phyloP scores from a whole-genome alignment of 768 basidiomycete genomes.

The Dioszegia aurantiaca region DNA sequence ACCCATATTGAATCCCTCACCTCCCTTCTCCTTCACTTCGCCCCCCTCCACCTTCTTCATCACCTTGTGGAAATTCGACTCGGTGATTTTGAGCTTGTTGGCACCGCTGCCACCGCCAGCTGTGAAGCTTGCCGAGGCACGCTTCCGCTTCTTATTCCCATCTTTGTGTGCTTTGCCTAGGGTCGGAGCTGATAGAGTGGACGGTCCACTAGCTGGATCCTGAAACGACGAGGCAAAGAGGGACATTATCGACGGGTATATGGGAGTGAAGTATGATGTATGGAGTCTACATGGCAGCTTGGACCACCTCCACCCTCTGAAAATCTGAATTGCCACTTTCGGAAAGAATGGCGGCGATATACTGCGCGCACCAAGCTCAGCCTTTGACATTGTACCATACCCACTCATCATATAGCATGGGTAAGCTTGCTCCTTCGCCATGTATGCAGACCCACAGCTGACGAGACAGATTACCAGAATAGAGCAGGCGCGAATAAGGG shows the following conservation, averaged over 20 bases:
- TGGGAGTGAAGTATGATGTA: background rate
- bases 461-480: slow-evolving; percentile 32
- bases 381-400: background rate
- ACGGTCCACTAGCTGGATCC: slow-evolving; percentile 16
- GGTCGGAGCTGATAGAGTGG: background rate
- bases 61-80: slow-evolving; percentile 47
- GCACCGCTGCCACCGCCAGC: slow-evolving; percentile 29
- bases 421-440: slow-evolving; percentile 17
- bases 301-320: slow-evolving; percentile 10
- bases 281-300: background rate
- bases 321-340: slow-evolving; percentile 6
- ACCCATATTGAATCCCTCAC: slow-evolving; percentile 30
- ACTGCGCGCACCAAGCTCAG: no score
- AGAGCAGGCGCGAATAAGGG: slow-evolving; percentile 52
- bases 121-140: slow-evolving; percentile 28
- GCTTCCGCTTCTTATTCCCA: slow-evolving; percentile 33
- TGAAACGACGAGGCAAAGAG: slow-evolving; percentile 43
- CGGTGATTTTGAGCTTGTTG: slow-evolving; percentile 23
- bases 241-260: slow-evolving; percentile 26
- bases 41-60: slow-evolving; percentile 45
- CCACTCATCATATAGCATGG: slow-evolving; percentile 22
- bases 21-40: slow-evolving; percentile 17
- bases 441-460: background rate
- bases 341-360: no score
- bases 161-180: slow-evolving; percentile 16